phyloP scores from a whole-genome alignment of 163 green algal species.

The Volvox carteri region DNA sequence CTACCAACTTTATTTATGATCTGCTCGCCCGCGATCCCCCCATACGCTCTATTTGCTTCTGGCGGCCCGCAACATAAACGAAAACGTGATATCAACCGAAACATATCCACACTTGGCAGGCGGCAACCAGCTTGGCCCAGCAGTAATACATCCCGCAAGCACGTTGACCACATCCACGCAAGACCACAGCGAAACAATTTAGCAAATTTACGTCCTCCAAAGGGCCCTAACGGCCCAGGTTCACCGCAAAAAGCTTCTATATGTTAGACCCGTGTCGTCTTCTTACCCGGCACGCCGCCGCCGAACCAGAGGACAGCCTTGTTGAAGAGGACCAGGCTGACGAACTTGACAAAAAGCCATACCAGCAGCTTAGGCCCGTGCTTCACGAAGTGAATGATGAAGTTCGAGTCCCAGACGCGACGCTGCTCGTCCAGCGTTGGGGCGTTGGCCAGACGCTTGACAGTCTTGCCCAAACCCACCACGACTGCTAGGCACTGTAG shows the following conservation, averaged over 20 bases:
- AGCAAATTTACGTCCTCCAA: no score
- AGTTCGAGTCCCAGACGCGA: conserved; percentile 82
- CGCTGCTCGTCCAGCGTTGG: conserved; percentile 90
- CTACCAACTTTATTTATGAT: no score
- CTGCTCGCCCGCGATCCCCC: no score
- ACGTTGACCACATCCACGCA: neutral
- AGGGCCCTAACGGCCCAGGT: no score
- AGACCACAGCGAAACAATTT: no score
- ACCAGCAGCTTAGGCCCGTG: conserved; percentile 81
- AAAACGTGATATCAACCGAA: no score
- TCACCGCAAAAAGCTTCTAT: no score
- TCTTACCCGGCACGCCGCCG: conserved; percentile 85
- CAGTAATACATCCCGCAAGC: neutral
- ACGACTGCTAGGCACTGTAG: conserved; percentile 78
- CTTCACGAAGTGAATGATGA: conserved; percentile 86
- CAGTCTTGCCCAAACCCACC: conserved; percentile 64
- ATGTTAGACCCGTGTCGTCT: conserved; percentile 73
- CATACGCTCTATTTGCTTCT: no score
- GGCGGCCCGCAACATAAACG: no score
- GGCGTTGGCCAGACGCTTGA: conserved; percentile 80
- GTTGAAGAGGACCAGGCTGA: conserved; percentile 89
- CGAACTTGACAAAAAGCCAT: conserved; percentile 79
- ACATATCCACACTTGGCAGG: no score
- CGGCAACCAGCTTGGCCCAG: no score
- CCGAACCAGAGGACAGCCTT: conserved; percentile 92